Evolutionary conservation across 2,329 filamentous ascomycete genomes (phyloP), one percentile per base, ranked within the genome.

Genomic region (Aspergillus flavus): DNA sequence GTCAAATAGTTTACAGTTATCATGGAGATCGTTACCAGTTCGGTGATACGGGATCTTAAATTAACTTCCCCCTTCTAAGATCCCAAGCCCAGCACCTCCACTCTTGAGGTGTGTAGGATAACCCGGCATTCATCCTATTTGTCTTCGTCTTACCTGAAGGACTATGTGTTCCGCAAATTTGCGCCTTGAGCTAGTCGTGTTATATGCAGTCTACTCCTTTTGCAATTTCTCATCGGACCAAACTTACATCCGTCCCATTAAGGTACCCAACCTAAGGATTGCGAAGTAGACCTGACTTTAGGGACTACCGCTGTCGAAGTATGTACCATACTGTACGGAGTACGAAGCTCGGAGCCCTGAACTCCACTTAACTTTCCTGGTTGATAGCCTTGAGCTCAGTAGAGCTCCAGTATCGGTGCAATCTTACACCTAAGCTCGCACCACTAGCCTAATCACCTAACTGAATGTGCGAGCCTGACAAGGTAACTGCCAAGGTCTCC

Each of bases 11-110:
- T 61, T 64, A 53, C 62, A 34, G 55, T 53, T 59, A 57, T 59
- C 46, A 50, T 55, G 64, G 58, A 55, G 61, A 65, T 58, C 64
- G 57, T 57, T 63, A 57, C 61, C 53, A 23, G 30, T 56, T 57
- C 23, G 4, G 55, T 57, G 30, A 41, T 57, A 55, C 45, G 36
- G 57, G 58, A 61, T 64, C 54, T 64, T 52, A 39, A 63, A 61
- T 64, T 53, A 23, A 54, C 60, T 55, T 21, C 41, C 41, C 43
- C 50, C 30, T 55, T 36, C 58, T 58, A 21, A 66, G 63, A 64
- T 65, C 57, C 64, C 34, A 45, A 41, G 57, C 26, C 57, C 54
- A 56, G 54, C 54, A 52, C 58, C 34, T 46, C 64, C 64, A 65
- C 60, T 23, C 26, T 52, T 2, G 36, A 19, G 52, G 7, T 30